phyloP scores from a whole-genome alignment of 1,139 yeast genomes.

The Hyphopichia fennica region DNA sequence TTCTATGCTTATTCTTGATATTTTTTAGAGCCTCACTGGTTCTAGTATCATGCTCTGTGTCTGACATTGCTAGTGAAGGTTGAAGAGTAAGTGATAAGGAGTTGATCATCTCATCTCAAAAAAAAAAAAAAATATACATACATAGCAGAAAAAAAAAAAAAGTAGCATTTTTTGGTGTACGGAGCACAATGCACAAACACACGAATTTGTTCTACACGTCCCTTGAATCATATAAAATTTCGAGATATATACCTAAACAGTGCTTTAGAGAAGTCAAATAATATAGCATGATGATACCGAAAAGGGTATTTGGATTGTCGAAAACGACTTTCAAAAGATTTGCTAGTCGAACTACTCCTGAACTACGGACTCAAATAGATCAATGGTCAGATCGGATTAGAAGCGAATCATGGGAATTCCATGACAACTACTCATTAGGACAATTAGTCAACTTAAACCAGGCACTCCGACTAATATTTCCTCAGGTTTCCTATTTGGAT shows the following conservation, averaged over 20 bases:
- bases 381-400: constrained; percentile 6
- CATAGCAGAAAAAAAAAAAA: background rate
- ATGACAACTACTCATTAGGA: constrained; percentile 10
- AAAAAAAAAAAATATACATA: background rate
- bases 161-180: background rate
- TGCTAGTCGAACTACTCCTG: background rate
- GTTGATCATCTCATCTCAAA: background rate
- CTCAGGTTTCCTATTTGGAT: background rate
- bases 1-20: constrained; percentile 72
- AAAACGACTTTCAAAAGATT: background rate
- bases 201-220: too few relatives aligned
- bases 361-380: constrained; percentile 1
- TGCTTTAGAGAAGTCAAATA: too few relatives aligned
- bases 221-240: too few relatives aligned
- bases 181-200: too few relatives aligned
- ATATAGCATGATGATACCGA: background rate
- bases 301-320: background rate
- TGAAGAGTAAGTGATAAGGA: background rate
- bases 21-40: constrained; percentile 23
- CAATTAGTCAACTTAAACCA: constrained; percentile 1
- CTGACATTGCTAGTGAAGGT: constrained; percentile 12
- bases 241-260: too few relatives aligned
- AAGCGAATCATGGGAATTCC: constrained; percentile 12
- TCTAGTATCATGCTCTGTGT: background rate
- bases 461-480: constrained; percentile 1